Conservation (phyloP, 345 rosid genomes). For the Bruguiera sexangula region DNA sequence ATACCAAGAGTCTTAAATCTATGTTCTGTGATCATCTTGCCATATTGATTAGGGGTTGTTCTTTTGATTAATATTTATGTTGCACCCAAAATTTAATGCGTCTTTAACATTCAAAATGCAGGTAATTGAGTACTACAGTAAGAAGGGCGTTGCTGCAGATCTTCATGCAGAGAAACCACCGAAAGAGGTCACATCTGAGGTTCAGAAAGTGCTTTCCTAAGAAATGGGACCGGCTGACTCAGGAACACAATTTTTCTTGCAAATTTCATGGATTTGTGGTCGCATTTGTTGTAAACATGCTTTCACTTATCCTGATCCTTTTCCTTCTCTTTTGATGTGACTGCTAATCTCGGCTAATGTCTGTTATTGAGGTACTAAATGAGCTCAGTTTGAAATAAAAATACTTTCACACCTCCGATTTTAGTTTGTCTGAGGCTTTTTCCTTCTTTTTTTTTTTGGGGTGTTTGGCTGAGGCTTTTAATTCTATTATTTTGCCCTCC, state of each 20-base stretch:
- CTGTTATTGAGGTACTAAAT: constrained; percentile 11
- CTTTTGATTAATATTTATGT: too few relatives aligned
- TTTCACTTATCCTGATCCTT: background rate
- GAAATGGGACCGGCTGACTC: background rate
- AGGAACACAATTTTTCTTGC: background rate
- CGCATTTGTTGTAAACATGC: constrained; percentile 7
- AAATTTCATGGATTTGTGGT: constrained; percentile 4
- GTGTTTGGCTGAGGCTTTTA: background rate
- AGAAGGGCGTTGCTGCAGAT: constrained; percentile 62
- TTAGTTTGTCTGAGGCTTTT: background rate
- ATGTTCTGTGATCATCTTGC: too few relatives aligned
- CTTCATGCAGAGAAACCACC: constrained; percentile 86
- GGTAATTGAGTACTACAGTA: constrained; percentile 78
- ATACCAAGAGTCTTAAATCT: too few relatives aligned
- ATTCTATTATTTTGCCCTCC: too few relatives aligned
- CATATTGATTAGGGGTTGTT: too few relatives aligned
- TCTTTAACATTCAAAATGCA: constrained; percentile 25
- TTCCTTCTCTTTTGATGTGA: background rate
- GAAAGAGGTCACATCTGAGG: constrained; percentile 63
- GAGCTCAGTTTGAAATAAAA: constrained; percentile 21
- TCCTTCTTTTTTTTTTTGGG: background rate
- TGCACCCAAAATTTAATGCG: background rate
- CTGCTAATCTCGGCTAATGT: constrained; percentile 12
- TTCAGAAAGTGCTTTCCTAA: constrained; percentile 64
- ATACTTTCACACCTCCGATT: background rate